Evolutionary conservation across 2,329 filamentous ascomycete species (phyloP).

Genomic region (Hortaea sp.): DNA sequence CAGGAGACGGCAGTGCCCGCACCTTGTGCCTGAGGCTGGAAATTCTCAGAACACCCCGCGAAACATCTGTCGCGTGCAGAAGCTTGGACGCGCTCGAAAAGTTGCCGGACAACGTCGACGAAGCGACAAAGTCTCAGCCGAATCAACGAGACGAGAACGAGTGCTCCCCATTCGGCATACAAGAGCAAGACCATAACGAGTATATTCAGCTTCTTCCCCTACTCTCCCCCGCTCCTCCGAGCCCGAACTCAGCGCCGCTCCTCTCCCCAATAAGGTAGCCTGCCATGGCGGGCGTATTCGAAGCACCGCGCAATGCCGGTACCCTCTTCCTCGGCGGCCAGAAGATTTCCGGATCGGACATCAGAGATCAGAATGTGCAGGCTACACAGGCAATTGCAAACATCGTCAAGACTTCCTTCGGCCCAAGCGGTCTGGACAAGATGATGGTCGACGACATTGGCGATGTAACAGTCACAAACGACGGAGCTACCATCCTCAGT

Average conservation of each 20-base stretch:
- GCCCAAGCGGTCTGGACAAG: constrained; percentile 93
- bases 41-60: not conserved
- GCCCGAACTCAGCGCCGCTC: no score
- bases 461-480: constrained; percentile 97
- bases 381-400: constrained; percentile 96
- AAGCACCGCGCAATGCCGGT: constrained; percentile 82
- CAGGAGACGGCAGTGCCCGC: no score
- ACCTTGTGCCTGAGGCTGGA: not conserved
- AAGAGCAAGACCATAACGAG: no score
- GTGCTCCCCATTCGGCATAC: no score
- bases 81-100: not conserved
- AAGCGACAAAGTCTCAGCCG: not conserved
- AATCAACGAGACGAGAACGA: no score
- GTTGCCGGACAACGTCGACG: not conserved
- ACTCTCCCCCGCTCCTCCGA: no score
- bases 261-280: constrained; percentile 4
- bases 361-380: constrained; percentile 93
- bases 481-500: constrained; percentile 91
- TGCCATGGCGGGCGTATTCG: constrained; percentile 86
- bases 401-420: constrained; percentile 98
- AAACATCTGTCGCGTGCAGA: not conserved
- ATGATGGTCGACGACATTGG: constrained; percentile 99
- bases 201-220: no score
- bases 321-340: constrained; percentile 93
- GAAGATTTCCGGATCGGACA: constrained; percentile 95